A percentile compares a stretch with the other conserved stretches of the same genome.
Conservation (phyloP, 257 asterid genomes). For the Anisodus acutangulus region DNA sequence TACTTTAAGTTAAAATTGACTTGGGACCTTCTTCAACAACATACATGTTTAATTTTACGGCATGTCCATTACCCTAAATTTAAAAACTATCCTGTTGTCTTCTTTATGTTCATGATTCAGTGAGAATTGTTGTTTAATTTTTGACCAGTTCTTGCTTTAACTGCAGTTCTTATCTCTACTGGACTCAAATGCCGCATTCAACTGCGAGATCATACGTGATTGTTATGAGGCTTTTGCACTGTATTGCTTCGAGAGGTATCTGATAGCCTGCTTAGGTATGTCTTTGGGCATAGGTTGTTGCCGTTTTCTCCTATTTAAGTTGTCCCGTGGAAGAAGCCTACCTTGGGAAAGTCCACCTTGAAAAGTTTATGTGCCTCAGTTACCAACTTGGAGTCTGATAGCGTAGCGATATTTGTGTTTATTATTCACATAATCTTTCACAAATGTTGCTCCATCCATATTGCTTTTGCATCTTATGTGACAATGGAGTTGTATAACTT, state of each 20-base stretch:
- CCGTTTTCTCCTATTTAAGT: slow-evolving; percentile 7
- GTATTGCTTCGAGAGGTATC: slow-evolving; percentile 98
- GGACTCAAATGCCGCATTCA: slow-evolving; percentile 77
- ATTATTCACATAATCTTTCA: background rate
- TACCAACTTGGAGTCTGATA: background rate
- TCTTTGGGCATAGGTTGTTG: slow-evolving; percentile 16
- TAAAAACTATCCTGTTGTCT: background rate
- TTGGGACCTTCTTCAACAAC: background rate
- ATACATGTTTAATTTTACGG: background rate
- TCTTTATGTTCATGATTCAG: background rate
- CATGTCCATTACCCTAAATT: too few species aligned
- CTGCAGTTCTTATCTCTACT: slow-evolving; percentile 80
- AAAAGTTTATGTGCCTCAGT: slow-evolving; percentile 9
- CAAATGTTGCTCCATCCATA: background rate
- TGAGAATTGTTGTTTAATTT: background rate
- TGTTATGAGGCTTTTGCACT: slow-evolving; percentile 98
- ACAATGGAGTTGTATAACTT: slow-evolving; percentile 11
- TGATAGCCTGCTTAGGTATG: slow-evolving; percentile 98
- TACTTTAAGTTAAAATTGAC: background rate
- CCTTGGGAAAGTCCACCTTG: background rate
- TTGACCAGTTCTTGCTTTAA: slow-evolving; percentile 18
- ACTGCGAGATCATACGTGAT: slow-evolving; percentile 83
- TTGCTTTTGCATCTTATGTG: slow-evolving; percentile 19
- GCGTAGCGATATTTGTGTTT: background rate
- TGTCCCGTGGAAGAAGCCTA: background rate